Evolutionary conservation across 441 rosid species (phyloP).

Genomic region (Populus hybrid): DNA sequence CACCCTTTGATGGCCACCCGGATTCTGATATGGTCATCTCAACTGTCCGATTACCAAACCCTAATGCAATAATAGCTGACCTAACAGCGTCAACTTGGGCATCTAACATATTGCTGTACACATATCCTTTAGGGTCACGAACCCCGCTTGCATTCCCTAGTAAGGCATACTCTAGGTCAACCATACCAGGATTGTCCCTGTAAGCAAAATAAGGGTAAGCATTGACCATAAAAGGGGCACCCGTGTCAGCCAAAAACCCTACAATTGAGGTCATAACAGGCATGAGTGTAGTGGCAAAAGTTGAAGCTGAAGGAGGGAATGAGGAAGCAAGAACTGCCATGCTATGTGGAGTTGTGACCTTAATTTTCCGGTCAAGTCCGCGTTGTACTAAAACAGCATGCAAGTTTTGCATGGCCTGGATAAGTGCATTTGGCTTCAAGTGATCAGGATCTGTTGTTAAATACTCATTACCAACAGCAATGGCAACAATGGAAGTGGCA

Average conservation of each 20-base stretch:
- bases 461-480: slow-evolving; percentile 64
- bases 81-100: slow-evolving; percentile 68
- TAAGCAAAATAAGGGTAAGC: slow-evolving; percentile 76
- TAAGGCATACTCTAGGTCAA: slow-evolving; percentile 49
- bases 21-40: slow-evolving; percentile 53
- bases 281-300: slow-evolving; percentile 43
- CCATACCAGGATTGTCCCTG: slow-evolving; percentile 44
- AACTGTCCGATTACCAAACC: slow-evolving; percentile 43
- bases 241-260: slow-evolving; percentile 44
- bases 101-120: slow-evolving; percentile 62
- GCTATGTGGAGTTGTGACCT: slow-evolving; percentile 50
- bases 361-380: slow-evolving; percentile 27
- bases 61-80: slow-evolving; percentile 48
- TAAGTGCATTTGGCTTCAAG: slow-evolving; percentile 38
- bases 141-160: slow-evolving; percentile 46
- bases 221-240: slow-evolving; percentile 60
- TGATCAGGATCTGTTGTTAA: slow-evolving; percentile 44
- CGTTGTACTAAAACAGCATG: slow-evolving; percentile 48
- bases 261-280: slow-evolving; percentile 52
- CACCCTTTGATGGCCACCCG: slow-evolving; percentile 74
- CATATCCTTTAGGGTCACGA: slow-evolving; percentile 51
- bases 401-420: slow-evolving; percentile 63
- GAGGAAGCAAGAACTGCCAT: slow-evolving; percentile 67
- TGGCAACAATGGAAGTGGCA: slow-evolving; percentile 53
- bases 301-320: slow-evolving; percentile 61